Evolutionary conservation across 2,329 filamentous ascomycete genomes (phyloP).

Genomic region (Metarhizium album): DNA sequence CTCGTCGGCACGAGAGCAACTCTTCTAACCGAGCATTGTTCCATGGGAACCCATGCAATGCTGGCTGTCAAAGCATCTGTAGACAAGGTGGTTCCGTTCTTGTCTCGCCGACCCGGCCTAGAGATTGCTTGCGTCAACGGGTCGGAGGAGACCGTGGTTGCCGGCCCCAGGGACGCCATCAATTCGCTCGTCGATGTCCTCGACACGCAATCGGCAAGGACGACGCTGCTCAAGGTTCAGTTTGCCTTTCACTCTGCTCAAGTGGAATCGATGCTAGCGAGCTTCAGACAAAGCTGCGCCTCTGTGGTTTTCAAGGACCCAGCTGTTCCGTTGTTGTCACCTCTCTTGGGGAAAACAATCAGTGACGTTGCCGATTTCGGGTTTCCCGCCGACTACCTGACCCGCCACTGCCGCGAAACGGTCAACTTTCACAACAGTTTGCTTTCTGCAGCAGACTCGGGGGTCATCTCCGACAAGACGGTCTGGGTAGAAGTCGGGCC

Average conservation of each 20-base stretch:
- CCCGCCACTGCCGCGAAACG: neutral
- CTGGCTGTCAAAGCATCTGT: no score
- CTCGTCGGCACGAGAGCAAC: slow-evolving; percentile 59
- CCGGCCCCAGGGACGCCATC: neutral
- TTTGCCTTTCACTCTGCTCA: neutral
- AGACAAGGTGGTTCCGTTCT: no score
- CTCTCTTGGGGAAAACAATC: neutral
- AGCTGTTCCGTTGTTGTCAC: neutral
- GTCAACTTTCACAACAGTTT: neutral
- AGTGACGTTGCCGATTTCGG: no score
- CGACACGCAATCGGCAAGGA: neutral
- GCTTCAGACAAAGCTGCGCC: neutral
- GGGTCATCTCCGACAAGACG: neutral
- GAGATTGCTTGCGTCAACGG: slow-evolving; percentile 8
- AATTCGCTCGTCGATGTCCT: neutral
- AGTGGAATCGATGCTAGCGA: neutral
- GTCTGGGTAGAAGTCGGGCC: neutral
- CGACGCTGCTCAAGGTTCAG: neutral
- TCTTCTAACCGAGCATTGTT: slow-evolving; percentile 55
- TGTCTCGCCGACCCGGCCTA: no score
- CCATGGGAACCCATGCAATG: slow-evolving; percentile 10
- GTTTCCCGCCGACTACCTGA: neutral
- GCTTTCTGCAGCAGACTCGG: neutral
- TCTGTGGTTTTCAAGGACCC: neutral
- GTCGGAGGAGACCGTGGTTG: neutral